These are phyloP conservation scores for Chaetomium strumarium DNA, from an alignment of 2,329 filamentous ascomycete species.

Conservation along the genomic window DNA sequence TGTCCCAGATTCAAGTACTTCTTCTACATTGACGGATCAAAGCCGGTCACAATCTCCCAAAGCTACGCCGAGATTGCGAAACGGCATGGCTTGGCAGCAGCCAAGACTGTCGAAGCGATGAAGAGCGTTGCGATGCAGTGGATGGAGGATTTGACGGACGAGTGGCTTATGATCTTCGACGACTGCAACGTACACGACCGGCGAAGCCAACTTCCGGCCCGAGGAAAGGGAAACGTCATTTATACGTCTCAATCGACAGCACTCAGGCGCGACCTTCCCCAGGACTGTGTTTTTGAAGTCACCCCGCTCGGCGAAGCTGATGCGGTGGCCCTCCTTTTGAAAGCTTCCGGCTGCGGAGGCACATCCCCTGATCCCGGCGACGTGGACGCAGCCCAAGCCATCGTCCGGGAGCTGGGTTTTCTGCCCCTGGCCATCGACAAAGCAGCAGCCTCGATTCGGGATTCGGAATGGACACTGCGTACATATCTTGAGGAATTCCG, in stretches of 20 bases:
- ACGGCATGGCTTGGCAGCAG: slow-evolving; percentile 2
- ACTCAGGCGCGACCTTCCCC: slow-evolving; percentile 5
- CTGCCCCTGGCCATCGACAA: slow-evolving; percentile 29
- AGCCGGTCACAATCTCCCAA: slow-evolving; percentile 19
- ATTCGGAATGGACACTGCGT: slow-evolving; percentile 6
- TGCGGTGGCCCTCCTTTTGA: slow-evolving; percentile 19
- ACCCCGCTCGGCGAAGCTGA: slow-evolving; percentile 13
- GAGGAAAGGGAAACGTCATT: slow-evolving; percentile 26
- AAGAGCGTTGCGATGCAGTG: slow-evolving; percentile 11
- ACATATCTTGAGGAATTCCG: slow-evolving; percentile 18
- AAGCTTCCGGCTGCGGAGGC: slow-evolving; percentile 4
- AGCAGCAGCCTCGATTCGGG: slow-evolving; percentile 21
- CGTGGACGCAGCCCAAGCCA: background rate
- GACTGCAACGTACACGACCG: slow-evolving; percentile 20
- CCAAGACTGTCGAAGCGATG: background rate
- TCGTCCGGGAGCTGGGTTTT: slow-evolving; percentile 23
- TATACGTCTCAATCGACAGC: slow-evolving; percentile 25
- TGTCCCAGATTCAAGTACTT: slow-evolving; percentile 24
- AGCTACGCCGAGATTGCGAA: slow-evolving; percentile 22
- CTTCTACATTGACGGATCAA: slow-evolving; percentile 29
- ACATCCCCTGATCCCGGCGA: background rate
- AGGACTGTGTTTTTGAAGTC: slow-evolving; percentile 11
- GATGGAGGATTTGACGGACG: slow-evolving; percentile 18
- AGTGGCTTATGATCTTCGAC: slow-evolving; percentile 32
- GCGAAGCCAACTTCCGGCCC: slow-evolving; percentile 15